Conservation (phyloP, 139 green algal genomes). For the Auxenochlorella pyrenoidosa region DNA sequence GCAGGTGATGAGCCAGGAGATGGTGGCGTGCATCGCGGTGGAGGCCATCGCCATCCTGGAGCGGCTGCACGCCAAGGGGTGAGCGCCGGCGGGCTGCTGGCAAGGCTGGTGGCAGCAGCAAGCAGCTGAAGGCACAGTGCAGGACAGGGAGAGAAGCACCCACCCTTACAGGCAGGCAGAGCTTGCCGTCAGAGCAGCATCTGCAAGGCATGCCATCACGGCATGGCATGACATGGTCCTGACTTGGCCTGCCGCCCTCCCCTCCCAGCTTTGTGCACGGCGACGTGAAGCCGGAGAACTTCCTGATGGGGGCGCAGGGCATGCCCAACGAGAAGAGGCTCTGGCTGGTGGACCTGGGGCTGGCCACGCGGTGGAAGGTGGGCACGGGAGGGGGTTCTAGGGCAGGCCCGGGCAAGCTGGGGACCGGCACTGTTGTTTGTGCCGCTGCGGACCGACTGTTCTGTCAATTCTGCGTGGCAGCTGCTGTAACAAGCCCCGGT, state of each 20-base stretch:
- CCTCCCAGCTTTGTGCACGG: constrained; percentile 94
- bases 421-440: neutral
- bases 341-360: constrained; percentile 96
- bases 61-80: constrained; percentile 96
- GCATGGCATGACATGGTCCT: neutral
- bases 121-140: neutral
- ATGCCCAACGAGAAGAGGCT: constrained; percentile 93
- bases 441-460: neutral
- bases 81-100: neutral
- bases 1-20: constrained; percentile 97
- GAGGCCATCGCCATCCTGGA: constrained; percentile 98
- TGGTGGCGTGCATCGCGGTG: constrained; percentile 98
- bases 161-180: neutral
- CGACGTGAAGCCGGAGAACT: constrained; percentile 99
- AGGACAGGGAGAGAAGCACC: neutral
- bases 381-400: neutral
- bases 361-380: constrained; percentile 67
- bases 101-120: neutral
- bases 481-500: neutral
- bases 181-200: neutral
- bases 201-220: too few species aligned
- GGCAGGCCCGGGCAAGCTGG: neutral
- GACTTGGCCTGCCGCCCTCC: neutral
- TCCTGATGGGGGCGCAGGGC: constrained; percentile 90
- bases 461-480: neutral